phyloP scores from a whole-genome alignment of 2,329 filamentous ascomycete genomes.

The Xylariomycetidae sp. region DNA sequence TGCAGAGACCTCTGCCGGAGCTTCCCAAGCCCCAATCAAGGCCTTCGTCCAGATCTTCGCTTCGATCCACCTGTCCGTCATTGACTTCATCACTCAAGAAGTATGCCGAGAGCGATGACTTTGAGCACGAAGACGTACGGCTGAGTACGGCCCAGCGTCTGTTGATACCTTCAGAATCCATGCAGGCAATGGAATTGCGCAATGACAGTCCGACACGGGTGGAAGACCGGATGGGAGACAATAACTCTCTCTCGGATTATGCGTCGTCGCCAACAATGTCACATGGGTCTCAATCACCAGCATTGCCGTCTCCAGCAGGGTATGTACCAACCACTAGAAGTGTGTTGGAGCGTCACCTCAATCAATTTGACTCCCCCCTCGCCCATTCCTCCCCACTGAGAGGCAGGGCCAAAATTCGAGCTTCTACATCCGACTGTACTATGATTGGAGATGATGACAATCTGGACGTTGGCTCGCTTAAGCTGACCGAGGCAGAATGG shows the following conservation, averaged over 20 bases:
- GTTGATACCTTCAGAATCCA: slow-evolving; percentile 22
- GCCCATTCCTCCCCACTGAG: slow-evolving; percentile 13
- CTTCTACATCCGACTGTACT: slow-evolving; percentile 7
- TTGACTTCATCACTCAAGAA: slow-evolving; percentile 27
- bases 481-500: slow-evolving; percentile 26
- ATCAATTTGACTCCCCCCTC: slow-evolving; percentile 19
- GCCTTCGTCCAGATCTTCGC: slow-evolving; percentile 21
- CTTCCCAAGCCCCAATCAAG: slow-evolving; percentile 17
- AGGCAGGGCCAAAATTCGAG: slow-evolving; percentile 5
- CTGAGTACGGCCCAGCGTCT: slow-evolving; percentile 23
- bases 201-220: slow-evolving; percentile 5
- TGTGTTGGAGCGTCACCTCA: slow-evolving; percentile 24
- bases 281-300: slow-evolving; percentile 16
- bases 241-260: slow-evolving; percentile 24
- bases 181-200: slow-evolving; percentile 20
- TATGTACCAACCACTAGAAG: slow-evolving; percentile 28
- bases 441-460: slow-evolving; percentile 3
- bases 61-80: slow-evolving; percentile 26
- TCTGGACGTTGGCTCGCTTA: slow-evolving; percentile 11
- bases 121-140: slow-evolving; percentile 25
- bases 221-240: slow-evolving; percentile 15
- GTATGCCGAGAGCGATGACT: slow-evolving; percentile 28
- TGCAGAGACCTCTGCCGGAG: slow-evolving; percentile 25
- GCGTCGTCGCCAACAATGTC: slow-evolving; percentile 21
- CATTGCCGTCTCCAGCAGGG: slow-evolving; percentile 20